Conservation (phyloP, 208 protist genomes). For the Crithidia bombi region DNA sequence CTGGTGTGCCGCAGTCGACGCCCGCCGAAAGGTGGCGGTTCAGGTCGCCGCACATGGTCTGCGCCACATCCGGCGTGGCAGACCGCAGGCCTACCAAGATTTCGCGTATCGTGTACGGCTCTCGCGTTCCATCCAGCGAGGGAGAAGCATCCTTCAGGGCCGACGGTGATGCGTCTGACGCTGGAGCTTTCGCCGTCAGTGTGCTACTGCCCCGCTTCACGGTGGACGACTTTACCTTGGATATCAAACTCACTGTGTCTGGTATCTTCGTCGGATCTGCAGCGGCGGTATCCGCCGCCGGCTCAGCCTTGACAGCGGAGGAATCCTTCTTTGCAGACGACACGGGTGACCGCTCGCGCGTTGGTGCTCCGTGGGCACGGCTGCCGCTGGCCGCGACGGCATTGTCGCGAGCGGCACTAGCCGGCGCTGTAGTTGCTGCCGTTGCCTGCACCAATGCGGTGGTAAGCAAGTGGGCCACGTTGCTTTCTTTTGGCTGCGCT, state of each 20-base stretch:
- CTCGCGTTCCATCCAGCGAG: slow-evolving; percentile 29
- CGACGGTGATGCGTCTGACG: background rate
- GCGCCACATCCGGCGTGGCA: slow-evolving; percentile 54
- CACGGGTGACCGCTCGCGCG: background rate
- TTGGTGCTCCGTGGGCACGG: background rate
- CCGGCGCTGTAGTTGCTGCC: background rate
- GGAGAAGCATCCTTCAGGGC: background rate
- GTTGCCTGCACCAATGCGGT: background rate
- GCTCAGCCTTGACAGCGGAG: background rate
- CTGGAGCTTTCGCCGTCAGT: background rate
- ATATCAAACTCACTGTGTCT: slow-evolving; percentile 2
- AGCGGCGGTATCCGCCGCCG: background rate
- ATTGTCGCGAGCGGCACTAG: background rate
- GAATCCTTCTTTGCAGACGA: background rate
- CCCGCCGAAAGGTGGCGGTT: slow-evolving; percentile 60
- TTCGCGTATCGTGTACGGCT: slow-evolving; percentile 76
- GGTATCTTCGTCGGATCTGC: slow-evolving; percentile 2
- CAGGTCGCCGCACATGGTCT: slow-evolving; percentile 73
- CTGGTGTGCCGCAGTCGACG: slow-evolving; percentile 69
- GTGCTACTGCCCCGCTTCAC: background rate
- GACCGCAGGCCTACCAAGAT: slow-evolving; percentile 79
- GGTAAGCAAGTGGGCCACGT: background rate
- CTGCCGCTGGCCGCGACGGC: background rate
- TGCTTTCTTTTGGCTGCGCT: background rate
- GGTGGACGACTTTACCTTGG: background rate